Evolutionary conservation across 495 filamentous ascomycete species (phyloP).

Genomic region (Daldinia decipiens): DNA sequence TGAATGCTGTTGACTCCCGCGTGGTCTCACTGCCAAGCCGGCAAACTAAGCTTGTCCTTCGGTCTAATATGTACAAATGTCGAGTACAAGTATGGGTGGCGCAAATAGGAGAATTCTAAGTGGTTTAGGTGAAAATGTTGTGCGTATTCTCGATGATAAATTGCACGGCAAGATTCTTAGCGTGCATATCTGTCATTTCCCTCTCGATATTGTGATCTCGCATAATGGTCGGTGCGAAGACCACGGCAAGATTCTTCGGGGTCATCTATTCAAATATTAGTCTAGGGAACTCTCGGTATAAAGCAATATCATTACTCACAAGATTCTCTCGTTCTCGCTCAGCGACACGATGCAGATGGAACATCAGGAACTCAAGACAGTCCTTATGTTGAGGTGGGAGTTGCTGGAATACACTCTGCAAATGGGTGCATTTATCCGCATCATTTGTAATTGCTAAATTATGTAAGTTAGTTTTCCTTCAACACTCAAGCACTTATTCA

Average conservation of each 20-base stretch:
- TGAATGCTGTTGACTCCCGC: slow-evolving; percentile 26
- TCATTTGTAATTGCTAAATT: slow-evolving; percentile 62
- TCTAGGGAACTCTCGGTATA: slow-evolving; percentile 2
- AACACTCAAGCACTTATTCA: slow-evolving; percentile 2
- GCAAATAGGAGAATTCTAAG: slow-evolving; percentile 4
- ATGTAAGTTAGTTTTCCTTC: slow-evolving; percentile 29
- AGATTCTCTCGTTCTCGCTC: slow-evolving; percentile 82
- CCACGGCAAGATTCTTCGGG: slow-evolving; percentile 92
- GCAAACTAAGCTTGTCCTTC: slow-evolving; percentile 8
- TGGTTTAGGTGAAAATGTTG: slow-evolving; percentile 69
- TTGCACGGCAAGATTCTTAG: slow-evolving; percentile 89
- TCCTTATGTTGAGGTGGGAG: slow-evolving; percentile 85
- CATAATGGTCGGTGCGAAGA: slow-evolving; percentile 98
- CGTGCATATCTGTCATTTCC: slow-evolving; percentile 95
- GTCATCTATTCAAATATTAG: slow-evolving; percentile 73
- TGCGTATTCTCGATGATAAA: slow-evolving; percentile 89
- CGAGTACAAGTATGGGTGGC: slow-evolving; percentile 13
- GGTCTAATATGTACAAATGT: slow-evolving; percentile 43
- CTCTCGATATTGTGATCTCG: slow-evolving; percentile 85
- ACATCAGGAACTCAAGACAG: slow-evolving; percentile 91
- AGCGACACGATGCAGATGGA: slow-evolving; percentile 92
- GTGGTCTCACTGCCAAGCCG: slow-evolving; percentile 7
- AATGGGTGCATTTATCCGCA: slow-evolving; percentile 69
- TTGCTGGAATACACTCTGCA: slow-evolving; percentile 75
- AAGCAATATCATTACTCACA: slow-evolving; percentile 50